Evolutionary conservation across 148 eudicot species (phyloP), one percentile per base, ranked within the genome.

Genomic region (Vaccinium corymbosum): DNA sequence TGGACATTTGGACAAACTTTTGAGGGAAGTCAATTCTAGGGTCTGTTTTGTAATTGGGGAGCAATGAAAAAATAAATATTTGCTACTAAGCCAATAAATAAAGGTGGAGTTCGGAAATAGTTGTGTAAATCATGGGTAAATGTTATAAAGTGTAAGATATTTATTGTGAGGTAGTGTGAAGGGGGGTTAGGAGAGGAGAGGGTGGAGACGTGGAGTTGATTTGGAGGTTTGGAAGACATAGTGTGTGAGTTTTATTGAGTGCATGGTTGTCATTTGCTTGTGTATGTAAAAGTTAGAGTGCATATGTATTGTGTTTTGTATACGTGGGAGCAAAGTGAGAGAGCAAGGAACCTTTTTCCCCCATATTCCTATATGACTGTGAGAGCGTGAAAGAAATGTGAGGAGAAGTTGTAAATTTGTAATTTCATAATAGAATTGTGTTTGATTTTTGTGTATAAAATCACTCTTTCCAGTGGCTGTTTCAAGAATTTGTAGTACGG

Each of bases 1-100:
- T 88, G 90, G 90, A 78, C 64, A 51, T 88, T 88, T 6, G 90
- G 90, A 1, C 88, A 84, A 82, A 88, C 88, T 12, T 88, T 68
- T 25, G 29, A 88, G 79, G 90, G 90, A 61, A 52, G 38, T 4
- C 89, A 87, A 22, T 79, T 85, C 82, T 72, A 56, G 6, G 25
- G 73, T 68, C 27, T 12, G 17, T 3, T n/a, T 68, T 27, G 17
- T 4, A 13, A 9, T 22, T 9, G 13, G 27, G 29, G 27, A 62
- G 70, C 70, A 62, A 62, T 9, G 1, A 22, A 61, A 61, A 20
- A 61, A 7, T 35, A 55, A 55, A 55, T 55, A 55, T 55, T 55
- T 55, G 17, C 59, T 55, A 55, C 17, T 4, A 55, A 55, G 59
- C 17, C 59, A 55, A 56, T 17, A 4, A 56, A 16, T 35, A 35